Evolutionary conservation across 345 rosid species (phyloP).

Genomic region (Citrus sp.): DNA sequence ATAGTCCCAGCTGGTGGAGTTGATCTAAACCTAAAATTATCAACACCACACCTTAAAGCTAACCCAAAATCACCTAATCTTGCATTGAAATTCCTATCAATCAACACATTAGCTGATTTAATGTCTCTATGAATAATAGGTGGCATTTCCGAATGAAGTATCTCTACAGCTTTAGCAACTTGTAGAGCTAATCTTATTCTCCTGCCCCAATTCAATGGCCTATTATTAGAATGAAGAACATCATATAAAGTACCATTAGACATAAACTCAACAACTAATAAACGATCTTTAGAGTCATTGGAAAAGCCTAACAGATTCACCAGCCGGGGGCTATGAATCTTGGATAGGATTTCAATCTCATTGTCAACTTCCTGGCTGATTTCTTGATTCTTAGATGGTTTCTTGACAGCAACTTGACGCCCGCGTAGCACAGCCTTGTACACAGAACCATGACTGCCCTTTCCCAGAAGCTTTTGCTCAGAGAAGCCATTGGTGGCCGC

Average conservation of each 20-base stretch:
- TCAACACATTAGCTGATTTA: slow-evolving; percentile 96
- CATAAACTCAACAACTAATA: slow-evolving; percentile 93
- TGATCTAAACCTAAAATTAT: slow-evolving; percentile 72
- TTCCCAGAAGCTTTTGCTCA: slow-evolving; percentile 68
- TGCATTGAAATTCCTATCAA: slow-evolving; percentile 84
- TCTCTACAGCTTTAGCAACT: slow-evolving; percentile 75
- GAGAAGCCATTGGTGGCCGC: slow-evolving; percentile 94
- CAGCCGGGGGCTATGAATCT: slow-evolving; percentile 81
- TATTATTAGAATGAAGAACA: slow-evolving; percentile 67
- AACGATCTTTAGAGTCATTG: slow-evolving; percentile 62
- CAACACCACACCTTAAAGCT: slow-evolving; percentile 76
- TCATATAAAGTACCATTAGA: slow-evolving; percentile 89
- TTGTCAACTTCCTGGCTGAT: slow-evolving; percentile 69
- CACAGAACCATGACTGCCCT: slow-evolving; percentile 96
- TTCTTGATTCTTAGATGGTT: slow-evolving; percentile 65
- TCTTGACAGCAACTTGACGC: slow-evolving; percentile 87
- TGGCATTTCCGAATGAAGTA: slow-evolving; percentile 70
- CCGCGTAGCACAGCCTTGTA: slow-evolving; percentile 88
- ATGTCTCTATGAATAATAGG: slow-evolving; percentile 90
- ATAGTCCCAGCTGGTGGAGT: slow-evolving; percentile 99
- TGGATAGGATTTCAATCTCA: slow-evolving; percentile 93
- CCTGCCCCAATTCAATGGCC: slow-evolving; percentile 70
- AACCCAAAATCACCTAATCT: slow-evolving; percentile 95
- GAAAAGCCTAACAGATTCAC: slow-evolving; percentile 89
- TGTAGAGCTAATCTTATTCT: slow-evolving; percentile 79